Conservation (phyloP, 129 eudicot species). For the Heracleum sosnowskyi region DNA sequence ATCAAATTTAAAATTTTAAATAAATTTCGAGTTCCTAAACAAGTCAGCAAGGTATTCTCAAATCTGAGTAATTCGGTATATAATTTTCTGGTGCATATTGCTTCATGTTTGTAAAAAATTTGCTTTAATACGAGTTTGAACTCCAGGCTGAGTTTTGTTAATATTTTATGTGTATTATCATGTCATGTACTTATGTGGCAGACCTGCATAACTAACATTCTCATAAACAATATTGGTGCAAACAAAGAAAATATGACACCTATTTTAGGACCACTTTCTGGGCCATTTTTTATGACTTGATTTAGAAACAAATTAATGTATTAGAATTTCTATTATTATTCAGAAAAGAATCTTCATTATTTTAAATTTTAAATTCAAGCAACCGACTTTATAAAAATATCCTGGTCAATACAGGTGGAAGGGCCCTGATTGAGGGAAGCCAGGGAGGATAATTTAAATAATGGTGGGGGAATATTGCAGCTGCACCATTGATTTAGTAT, state of each 20-base stretch:
- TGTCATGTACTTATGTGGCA: no score
- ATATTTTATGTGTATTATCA: no score
- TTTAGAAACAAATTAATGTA: background rate
- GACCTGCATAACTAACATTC: no score
- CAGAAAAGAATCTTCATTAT: background rate
- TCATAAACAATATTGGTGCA: background rate
- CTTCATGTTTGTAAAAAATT: no score
- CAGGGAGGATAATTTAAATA: background rate
- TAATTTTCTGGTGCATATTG: no score
- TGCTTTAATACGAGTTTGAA: no score
- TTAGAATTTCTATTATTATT: background rate
- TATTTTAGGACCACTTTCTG: background rate
- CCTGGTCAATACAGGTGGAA: background rate
- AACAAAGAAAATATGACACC: background rate
- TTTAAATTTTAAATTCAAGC: background rate
- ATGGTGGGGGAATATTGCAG: slow-evolving; percentile 3
- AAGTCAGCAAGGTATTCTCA: no score
- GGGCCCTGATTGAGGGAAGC: slow-evolving; percentile 1
- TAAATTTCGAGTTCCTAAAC: no score
- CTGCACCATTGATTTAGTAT: background rate
- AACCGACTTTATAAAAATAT: background rate
- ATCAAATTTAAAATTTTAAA: no score
- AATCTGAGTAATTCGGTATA: no score
- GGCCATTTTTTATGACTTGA: background rate
- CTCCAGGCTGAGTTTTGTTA: no score